These are phyloP conservation scores for Boletus pseudopeckii DNA, from an alignment of 768 basidiomycete genomes.

Conservation along the genomic window DNA sequence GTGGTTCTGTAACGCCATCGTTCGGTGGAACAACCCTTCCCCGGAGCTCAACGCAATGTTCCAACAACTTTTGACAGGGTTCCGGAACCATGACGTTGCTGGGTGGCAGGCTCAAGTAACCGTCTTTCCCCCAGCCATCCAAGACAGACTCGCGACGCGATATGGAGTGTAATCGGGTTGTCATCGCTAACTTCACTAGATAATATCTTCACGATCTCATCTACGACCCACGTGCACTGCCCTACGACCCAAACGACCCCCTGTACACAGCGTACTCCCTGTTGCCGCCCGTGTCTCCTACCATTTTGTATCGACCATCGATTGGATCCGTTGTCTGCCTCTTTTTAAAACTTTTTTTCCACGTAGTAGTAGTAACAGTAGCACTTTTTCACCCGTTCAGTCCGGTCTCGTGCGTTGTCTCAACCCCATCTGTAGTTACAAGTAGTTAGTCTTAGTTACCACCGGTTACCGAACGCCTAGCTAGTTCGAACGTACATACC, in stretches of 20 bases:
- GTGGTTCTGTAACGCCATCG: constrained; percentile 98
- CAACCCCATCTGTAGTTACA: constrained; percentile 30
- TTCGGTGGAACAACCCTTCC: constrained; percentile 92
- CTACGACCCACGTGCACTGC: constrained; percentile 5
- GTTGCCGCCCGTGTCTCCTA: constrained; percentile 19
- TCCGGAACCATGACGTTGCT: constrained; percentile 82
- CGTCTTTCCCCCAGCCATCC: constrained; percentile 83
- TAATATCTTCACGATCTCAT: constrained; percentile 16
- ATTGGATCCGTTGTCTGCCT: constrained; percentile 21
- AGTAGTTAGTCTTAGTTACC: constrained; percentile 27
- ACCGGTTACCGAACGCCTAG: constrained; percentile 36
- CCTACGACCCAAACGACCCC: constrained; percentile 9
- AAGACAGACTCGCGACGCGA: constrained; percentile 79
- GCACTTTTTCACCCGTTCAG: constrained; percentile 11
- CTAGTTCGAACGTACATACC: constrained; percentile 18
- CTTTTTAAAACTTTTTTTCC: background rate
- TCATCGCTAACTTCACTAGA: background rate
- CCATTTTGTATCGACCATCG: constrained; percentile 32
- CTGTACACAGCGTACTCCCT: constrained; percentile 8
- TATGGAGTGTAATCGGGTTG: constrained; percentile 70
- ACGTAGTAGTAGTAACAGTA: constrained; percentile 23
- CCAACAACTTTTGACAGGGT: constrained; percentile 80
- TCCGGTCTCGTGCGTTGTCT: constrained; percentile 24
- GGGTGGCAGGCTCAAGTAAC: constrained; percentile 84
- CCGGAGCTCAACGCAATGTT: constrained; percentile 93